Base-by-base conservation (phyloP, 2,329 filamentous ascomycete species). In the Neopestalotiopsis clavispora region DNA sequence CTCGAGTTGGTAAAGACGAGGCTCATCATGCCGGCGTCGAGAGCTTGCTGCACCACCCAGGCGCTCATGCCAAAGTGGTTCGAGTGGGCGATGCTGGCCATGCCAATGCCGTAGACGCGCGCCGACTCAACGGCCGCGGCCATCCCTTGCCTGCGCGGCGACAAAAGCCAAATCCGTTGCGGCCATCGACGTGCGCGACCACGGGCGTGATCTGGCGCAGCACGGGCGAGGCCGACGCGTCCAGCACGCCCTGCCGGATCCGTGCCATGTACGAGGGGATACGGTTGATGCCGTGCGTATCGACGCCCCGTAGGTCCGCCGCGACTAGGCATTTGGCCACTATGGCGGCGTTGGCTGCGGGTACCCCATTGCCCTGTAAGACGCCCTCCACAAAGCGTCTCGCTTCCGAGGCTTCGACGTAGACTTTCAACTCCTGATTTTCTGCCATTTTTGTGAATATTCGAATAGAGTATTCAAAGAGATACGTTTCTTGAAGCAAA, bases 21-120 rank as follows among this genome's bases (percentile, higher is more conserved):
- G 67, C 86, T 89, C 87, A 93, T 90, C 87, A 92, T 90, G 49
- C 85, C 84, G 0, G 87, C 90, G 69, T 95, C 91, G 14, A 95
- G 79, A 0, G 92, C 93, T 79, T 94, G 90, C 77, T 93, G 91
- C 12, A 94, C 92, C 0, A 94, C 77, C 91, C 92, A 95, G 0
- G 93, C 93, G 3, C 87, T 87, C 93, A 96, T 96, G 67, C 93
- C 93, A 74, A 93, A 95, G 78, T 95, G 92, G 74, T 95, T 95
- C 56, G 90, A 92, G 79, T 92, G 91, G 78, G 90, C 92, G 75
- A 95, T 84, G 69, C 87, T 89, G 0, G 91, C 91, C 87, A 96
- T 90, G 32, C 93, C 93, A 71, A 95, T 92, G 13, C 92, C 92
- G 74, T 85, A 89, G 1, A 80, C 77, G 30, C 83, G 80, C 0